Base-by-base conservation (phyloP, 805 yeast species). In the Kockiozyma suomiensis region DNA sequence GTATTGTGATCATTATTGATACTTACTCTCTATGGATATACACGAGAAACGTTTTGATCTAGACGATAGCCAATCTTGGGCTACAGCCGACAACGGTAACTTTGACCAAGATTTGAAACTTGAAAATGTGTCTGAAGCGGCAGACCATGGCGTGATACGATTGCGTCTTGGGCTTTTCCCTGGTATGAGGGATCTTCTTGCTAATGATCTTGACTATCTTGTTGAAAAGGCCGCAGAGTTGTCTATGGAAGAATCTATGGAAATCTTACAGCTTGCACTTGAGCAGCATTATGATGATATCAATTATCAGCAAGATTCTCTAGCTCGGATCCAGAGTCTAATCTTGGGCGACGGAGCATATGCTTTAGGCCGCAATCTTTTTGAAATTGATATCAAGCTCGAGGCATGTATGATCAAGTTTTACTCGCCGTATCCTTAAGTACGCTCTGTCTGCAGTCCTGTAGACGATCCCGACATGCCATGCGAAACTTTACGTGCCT, bases 401-500 rank as follows among this genome's bases (percentile, higher is more conserved):
- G 46, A 52, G 26, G 61, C 61, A 6, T 32, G 45, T 23, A 17
- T 57, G 53, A 46, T 57, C 42, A 43, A 41, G 48, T 53, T 32
- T 19, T 45, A 53, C 35, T 61, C 65, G 7, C 56, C 59, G 4
- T 80, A 80, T 59, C 82, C 84, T 7, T 84, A 81, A 13, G 67
- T 84, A 15, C 73, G 88, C 38, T 83, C 88, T 6, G 81, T 85
- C 19, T 84, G 84, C 15, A 85, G 83, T 13, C 81, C 84, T n/a
- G 74, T 66, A 48, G 88, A 85, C 65, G 85, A 85, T 59, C 79
- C 79, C 0, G 48, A 60, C 4, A 70, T 76, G 43, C 78, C 78
- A 1, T 75, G 72, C 38, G 85, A 83, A 61, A 82, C 85, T 4
- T 67, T 81, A 52, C 75, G 87, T 52, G 82, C 80, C 7, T 84